Conservation (phyloP, 208 protist species). For the Trichomonas gallinae region DNA sequence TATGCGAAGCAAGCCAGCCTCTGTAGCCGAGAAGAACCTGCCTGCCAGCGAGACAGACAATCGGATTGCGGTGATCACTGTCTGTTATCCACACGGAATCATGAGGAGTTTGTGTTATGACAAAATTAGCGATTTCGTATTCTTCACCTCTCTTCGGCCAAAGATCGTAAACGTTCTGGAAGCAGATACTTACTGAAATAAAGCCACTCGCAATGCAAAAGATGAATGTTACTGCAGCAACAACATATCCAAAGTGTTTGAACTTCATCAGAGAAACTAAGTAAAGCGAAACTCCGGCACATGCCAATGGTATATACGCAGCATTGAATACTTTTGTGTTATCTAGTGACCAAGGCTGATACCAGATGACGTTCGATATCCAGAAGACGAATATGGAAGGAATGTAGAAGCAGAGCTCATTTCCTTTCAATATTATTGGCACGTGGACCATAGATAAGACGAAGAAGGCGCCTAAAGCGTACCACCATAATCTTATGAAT, state of each 20-base stretch:
- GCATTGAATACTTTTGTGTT: slow-evolving; percentile 21
- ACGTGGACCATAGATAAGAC: background rate
- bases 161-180: background rate
- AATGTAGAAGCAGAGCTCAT: background rate
- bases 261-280: background rate
- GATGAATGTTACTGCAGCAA: background rate
- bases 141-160: background rate
- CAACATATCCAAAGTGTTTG: background rate
- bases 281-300: background rate
- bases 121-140: background rate
- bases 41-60: background rate
- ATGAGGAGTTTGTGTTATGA: background rate
- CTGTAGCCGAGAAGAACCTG: background rate
- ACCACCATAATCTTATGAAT: background rate
- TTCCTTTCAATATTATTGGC: background rate
- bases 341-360: slow-evolving; percentile 9
- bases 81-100: background rate
- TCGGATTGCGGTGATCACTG: background rate
- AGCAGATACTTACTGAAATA: background rate
- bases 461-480: background rate
- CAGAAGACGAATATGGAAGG: background rate
- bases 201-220: background rate
- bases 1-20: background rate
- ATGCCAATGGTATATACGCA: background rate
- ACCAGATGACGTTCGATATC: background rate